A percentile compares a stretch with the other conserved stretches of the same genome.
phyloP scores from a whole-genome alignment of 129 eudicot species.

The Logfia minima region DNA sequence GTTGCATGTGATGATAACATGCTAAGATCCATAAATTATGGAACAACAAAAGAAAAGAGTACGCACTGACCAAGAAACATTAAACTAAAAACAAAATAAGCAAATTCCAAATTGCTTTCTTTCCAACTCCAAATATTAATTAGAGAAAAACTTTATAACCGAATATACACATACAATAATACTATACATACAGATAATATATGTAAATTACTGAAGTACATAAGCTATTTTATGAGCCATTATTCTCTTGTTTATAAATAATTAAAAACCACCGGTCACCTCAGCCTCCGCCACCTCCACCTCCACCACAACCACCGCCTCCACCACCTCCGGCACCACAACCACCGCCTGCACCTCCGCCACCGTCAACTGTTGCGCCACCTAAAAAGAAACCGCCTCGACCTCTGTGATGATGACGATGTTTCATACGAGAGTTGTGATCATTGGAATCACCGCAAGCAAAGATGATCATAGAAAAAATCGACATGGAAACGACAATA shows the following conservation, averaged over 20 bases:
- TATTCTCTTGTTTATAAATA: no score
- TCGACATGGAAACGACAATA: constrained; percentile 33
- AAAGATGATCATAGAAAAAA: constrained; percentile 40
- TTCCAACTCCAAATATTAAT: no score
- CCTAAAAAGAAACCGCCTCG: not conserved
- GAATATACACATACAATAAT: no score
- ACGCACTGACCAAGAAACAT: no score
- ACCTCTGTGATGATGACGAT: not conserved
- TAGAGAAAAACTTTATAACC: no score
- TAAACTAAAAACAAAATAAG: no score
- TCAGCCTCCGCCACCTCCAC: not conserved
- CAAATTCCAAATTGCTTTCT: no score
- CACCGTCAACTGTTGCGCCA: not conserved
- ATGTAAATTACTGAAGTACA: not conserved
- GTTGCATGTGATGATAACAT: not conserved
- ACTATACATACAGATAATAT: not conserved
- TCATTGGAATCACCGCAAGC: constrained; percentile 31
- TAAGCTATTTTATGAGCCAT: not conserved
- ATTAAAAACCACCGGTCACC: not conserved
- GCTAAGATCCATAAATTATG: not conserved
- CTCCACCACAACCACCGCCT: not conserved
- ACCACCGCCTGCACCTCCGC: not conserved
- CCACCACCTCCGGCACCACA: not conserved
- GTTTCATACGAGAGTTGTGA: not conserved
- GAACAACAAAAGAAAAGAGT: not conserved